Conservation (phyloP, 805 yeast species). For the Sungouiella blattae region DNA sequence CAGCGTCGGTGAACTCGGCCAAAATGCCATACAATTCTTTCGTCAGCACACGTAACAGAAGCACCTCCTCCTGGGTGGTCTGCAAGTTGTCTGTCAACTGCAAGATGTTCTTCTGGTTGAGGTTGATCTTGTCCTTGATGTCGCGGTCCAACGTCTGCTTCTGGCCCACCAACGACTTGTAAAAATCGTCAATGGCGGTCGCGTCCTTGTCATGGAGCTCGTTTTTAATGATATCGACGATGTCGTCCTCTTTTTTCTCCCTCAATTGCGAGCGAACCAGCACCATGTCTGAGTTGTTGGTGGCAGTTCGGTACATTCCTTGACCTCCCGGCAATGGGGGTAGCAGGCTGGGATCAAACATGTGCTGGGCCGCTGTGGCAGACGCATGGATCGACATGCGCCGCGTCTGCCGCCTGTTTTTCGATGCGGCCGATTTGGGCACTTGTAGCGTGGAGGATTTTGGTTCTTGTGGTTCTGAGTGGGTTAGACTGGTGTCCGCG, state of each 20-base stretch:
- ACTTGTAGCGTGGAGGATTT: conserved; percentile 4
- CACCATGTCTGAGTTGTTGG: conserved; percentile 10
- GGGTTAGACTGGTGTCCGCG: too few relatives aligned
- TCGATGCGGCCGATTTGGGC: conserved; percentile 9
- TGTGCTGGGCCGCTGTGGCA: conserved; percentile 9
- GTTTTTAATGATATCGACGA: conserved; percentile 17
- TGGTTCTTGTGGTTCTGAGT: too few relatives aligned
- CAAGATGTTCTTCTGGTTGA: conserved; percentile 60
- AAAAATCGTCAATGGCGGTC: conserved; percentile 66
- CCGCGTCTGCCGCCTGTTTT: conserved; percentile 10
- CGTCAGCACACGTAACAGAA: conserved; percentile 57
- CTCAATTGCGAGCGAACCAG: conserved; percentile 5
- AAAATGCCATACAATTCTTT: conserved; percentile 58
- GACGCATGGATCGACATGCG: conserved; percentile 19
- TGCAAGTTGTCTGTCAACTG: conserved; percentile 58
- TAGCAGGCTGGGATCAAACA: conserved; percentile 8
- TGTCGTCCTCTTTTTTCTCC: conserved; percentile 8
- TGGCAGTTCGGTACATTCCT: conserved; percentile 13
- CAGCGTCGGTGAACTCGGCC: conserved; percentile 55
- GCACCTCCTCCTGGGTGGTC: conserved; percentile 62
- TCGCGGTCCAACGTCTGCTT: conserved; percentile 51
- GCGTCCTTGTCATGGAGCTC: conserved; percentile 66
- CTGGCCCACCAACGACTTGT: conserved; percentile 49
- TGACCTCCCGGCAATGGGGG: conserved; percentile 15
- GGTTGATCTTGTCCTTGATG: conserved; percentile 55